phyloP scores from a whole-genome alignment of 1,139 yeast genomes.

The Kurtzmaniella quercitrusa region DNA sequence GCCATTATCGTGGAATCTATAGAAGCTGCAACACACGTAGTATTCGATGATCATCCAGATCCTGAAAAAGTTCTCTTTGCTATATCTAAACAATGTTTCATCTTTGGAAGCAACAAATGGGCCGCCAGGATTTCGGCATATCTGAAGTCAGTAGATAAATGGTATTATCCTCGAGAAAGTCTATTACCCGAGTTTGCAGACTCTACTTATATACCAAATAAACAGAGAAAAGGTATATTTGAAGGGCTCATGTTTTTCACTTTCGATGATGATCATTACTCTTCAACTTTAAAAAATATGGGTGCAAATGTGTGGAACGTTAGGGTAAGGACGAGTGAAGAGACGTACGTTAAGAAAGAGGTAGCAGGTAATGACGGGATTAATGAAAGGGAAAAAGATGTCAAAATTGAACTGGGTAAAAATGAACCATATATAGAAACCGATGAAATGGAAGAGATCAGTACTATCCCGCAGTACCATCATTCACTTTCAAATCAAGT shows the following conservation, averaged over 20 bases:
- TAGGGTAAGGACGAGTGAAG: too few species aligned
- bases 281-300: conserved; percentile 2
- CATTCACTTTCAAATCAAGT: too few species aligned
- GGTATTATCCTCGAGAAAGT: conserved; percentile 1
- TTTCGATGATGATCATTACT: conserved; percentile 1
- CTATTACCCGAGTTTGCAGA: conserved; percentile 1
- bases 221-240: neutral
- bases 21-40: neutral
- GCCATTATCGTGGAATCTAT: neutral
- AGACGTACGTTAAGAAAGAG: too few species aligned
- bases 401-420: too few species aligned
- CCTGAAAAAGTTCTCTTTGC: neutral
- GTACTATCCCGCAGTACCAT: too few species aligned
- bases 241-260: conserved; percentile 1
- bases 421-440: too few species aligned
- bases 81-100: neutral
- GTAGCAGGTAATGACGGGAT: too few species aligned
- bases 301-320: conserved; percentile 3
- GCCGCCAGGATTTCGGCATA: neutral
- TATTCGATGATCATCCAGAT: neutral
- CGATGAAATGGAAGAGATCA: too few species aligned
- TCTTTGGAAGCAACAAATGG: neutral
- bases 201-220: neutral
- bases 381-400: too few species aligned
- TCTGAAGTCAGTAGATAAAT: neutral